Conservation (phyloP, 2,329 filamentous ascomycete species). For the Colletotrichum kahawae region DNA sequence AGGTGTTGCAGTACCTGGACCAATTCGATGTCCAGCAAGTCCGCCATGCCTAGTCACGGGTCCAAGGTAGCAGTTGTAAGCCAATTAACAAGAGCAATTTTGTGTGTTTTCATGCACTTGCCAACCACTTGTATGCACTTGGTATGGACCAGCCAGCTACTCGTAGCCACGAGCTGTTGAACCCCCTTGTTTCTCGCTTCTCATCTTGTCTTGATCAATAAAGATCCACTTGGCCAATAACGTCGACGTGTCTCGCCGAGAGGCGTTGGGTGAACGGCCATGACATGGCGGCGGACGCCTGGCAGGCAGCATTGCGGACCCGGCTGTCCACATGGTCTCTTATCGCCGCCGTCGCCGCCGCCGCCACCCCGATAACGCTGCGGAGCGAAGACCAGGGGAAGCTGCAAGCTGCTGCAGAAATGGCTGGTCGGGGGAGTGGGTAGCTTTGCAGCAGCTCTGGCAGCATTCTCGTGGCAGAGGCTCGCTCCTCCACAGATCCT, state of each 20-base stretch:
- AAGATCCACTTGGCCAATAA: neutral
- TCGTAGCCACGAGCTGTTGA: neutral
- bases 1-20: neutral
- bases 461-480: neutral
- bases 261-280: neutral
- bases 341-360: neutral
- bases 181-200: slow-evolving; percentile 1
- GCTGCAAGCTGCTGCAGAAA: neutral
- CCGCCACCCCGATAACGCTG: neutral
- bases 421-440: neutral
- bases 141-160: neutral
- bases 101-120: neutral
- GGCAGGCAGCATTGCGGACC: neutral
- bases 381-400: neutral
- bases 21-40: neutral
- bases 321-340: neutral
- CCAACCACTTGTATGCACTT: neutral
- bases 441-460: neutral
- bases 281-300: neutral
- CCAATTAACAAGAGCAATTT: neutral
- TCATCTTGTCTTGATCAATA: neutral
- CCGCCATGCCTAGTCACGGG: neutral
- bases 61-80: neutral
- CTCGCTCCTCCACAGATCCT: neutral
- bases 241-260: neutral